phyloP scores from a whole-genome alignment of 768 basidiomycete species.

The Amanita rubescens region DNA sequence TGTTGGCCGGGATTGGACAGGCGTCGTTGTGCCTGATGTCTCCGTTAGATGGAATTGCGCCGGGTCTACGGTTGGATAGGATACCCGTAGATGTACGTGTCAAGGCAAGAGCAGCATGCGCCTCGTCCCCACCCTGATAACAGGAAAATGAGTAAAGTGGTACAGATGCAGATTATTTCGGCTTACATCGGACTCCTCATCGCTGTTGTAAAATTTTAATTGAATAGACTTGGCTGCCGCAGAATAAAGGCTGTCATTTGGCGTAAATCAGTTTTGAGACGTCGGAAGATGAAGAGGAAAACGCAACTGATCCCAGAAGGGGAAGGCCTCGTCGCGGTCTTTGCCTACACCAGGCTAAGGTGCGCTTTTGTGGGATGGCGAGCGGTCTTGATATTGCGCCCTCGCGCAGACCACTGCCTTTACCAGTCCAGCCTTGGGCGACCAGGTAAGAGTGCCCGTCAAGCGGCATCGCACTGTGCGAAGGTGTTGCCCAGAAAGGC shows the following conservation, averaged over 20 bases:
- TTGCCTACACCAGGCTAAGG: constrained; percentile 82
- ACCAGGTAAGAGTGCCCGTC: constrained; percentile 68
- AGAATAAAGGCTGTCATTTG: constrained; percentile 57
- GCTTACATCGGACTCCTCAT: constrained; percentile 12
- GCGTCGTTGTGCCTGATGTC: constrained; percentile 14
- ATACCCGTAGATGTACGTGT: constrained; percentile 69
- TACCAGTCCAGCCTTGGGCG: constrained; percentile 83
- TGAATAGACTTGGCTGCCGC: constrained; percentile 80
- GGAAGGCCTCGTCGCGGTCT: constrained; percentile 91
- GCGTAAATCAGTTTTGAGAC: neutral
- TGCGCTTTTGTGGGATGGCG: constrained; percentile 77
- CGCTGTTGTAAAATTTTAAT: constrained; percentile 51
- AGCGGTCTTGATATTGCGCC: constrained; percentile 76
- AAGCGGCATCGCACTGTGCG: constrained; percentile 44
- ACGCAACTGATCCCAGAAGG: constrained; percentile 97
- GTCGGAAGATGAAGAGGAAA: constrained; percentile 1
- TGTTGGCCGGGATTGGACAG: constrained; percentile 20
- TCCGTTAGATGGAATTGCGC: constrained; percentile 39
- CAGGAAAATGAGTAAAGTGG: neutral
- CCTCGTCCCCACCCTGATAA: neutral
- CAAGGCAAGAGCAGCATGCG: constrained; percentile 18
- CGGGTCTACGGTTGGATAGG: constrained; percentile 61
- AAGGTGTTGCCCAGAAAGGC: neutral
- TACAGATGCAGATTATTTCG: neutral
- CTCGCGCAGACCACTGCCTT: constrained; percentile 76